Conservation (phyloP, 2,329 filamentous ascomycete genomes). For the Penicillium olsonii region DNA sequence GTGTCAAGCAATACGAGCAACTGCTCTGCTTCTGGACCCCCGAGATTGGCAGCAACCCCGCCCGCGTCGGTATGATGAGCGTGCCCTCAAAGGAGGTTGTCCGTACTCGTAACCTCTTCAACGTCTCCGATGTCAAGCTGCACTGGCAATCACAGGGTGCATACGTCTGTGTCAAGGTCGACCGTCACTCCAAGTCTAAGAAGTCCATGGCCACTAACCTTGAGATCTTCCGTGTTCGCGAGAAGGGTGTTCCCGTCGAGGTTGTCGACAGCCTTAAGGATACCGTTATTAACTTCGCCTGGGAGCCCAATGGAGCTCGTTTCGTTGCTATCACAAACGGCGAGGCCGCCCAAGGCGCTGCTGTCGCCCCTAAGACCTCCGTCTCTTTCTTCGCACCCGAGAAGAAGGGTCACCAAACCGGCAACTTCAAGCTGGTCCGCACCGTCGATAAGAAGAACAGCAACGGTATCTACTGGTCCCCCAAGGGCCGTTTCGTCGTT, state of each 20-base stretch:
- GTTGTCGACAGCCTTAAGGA: conserved; percentile 98
- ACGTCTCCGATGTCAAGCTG: conserved; percentile 93
- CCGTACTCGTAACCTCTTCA: conserved; percentile 94
- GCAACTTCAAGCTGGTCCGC: conserved; percentile 95
- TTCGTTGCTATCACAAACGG: conserved; percentile 96
- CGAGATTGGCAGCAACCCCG: conserved; percentile 95
- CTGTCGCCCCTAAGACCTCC: conserved; percentile 87
- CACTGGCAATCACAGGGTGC: conserved; percentile 97
- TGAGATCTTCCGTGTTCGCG: conserved; percentile 95
- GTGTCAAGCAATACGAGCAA: conserved; percentile 90
- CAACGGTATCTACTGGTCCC: conserved; percentile 99
- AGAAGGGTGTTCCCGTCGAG: conserved; percentile 98
- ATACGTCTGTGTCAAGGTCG: conserved; percentile 98
- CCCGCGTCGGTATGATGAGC: conserved; percentile 95
- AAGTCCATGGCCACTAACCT: conserved; percentile 96
- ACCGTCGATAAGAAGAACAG: conserved; percentile 99
- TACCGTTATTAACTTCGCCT: conserved; percentile 98
- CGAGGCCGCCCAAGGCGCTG: conserved; percentile 74
- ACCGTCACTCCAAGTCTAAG: conserved; percentile 98
- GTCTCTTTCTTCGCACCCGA: conserved; percentile 97
- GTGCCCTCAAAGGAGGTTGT: conserved; percentile 93
- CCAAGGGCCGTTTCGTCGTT: conserved; percentile 90
- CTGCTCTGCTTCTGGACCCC: conserved; percentile 98
- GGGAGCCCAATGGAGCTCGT: conserved; percentile 96
- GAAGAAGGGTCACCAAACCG: conserved; percentile 80